Evolutionary conservation across 2,329 filamentous ascomycete genomes (phyloP).

Genomic region (Verticillium zaregamsianum): DNA sequence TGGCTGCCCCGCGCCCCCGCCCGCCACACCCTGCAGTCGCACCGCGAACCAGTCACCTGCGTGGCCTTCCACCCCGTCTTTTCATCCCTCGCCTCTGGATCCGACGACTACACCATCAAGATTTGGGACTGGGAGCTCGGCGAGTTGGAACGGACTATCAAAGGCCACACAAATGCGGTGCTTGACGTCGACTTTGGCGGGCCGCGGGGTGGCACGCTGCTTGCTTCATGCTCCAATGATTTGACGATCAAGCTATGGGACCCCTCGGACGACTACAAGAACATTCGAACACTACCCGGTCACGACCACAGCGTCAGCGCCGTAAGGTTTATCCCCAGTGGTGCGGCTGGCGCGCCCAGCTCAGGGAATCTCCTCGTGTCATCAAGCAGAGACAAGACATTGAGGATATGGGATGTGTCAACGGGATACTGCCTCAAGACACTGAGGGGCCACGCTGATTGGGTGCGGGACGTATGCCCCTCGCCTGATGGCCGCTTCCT

Average conservation of each 20-base stretch:
- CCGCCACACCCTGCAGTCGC: constrained; percentile 77
- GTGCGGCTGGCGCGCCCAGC: constrained; percentile 71
- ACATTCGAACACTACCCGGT: constrained; percentile 83
- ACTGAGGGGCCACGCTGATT: constrained; percentile 78
- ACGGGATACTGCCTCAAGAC: constrained; percentile 92
- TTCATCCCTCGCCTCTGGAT: constrained; percentile 83
- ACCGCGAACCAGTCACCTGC: constrained; percentile 76
- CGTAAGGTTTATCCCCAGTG: constrained; percentile 82
- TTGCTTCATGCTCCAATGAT: constrained; percentile 75
- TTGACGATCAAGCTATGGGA: constrained; percentile 96
- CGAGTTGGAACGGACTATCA: constrained; percentile 84
- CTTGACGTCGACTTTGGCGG: constrained; percentile 89
- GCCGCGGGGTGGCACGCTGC: constrained; percentile 69
- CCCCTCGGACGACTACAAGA: constrained; percentile 88
- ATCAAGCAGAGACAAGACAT: constrained; percentile 77
- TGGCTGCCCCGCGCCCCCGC: constrained; percentile 86
- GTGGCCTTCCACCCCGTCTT: constrained; percentile 92
- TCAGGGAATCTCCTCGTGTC: constrained; percentile 83
- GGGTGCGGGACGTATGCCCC: constrained; percentile 85
- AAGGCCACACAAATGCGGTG: constrained; percentile 86
- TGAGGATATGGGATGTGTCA: constrained; percentile 88
- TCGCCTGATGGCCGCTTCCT: constrained; percentile 81
- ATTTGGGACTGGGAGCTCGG: constrained; percentile 97
- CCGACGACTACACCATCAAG: constrained; percentile 91
- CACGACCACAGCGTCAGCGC: constrained; percentile 91